A percentile compares a stretch with the other conserved stretches of the same genome.
phyloP scores from a whole-genome alignment of 2,329 filamentous ascomycete species.

The Xylariaceae sp. region DNA sequence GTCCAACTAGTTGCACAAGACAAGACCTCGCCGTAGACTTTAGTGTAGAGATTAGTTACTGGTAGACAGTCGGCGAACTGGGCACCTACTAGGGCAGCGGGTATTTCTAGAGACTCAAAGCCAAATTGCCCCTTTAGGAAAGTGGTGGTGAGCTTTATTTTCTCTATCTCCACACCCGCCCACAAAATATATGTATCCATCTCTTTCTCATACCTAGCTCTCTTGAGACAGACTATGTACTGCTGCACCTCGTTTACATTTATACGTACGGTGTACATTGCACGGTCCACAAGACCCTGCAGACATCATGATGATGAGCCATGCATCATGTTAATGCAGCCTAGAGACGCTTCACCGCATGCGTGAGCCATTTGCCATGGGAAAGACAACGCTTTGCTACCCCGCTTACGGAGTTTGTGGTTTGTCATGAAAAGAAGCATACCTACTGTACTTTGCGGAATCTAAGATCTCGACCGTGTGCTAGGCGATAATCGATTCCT shows the following conservation, averaged over 20 bases:
- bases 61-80: slow-evolving; percentile 7
- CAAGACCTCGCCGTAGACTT: too few relatives aligned
- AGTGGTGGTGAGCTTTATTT: slow-evolving; percentile 18
- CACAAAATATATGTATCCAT: background rate
- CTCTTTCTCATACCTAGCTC: background rate
- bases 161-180: slow-evolving; percentile 3
- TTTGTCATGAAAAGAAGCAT: too few relatives aligned
- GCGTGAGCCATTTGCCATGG: slow-evolving; percentile 1
- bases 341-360: slow-evolving; percentile 35
- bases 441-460: slow-evolving; percentile 28
- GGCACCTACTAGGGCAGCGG: slow-evolving; percentile 31
- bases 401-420: slow-evolving; percentile 11
- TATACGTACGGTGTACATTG: slow-evolving; percentile 14
- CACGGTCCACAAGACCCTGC: slow-evolving; percentile 24
- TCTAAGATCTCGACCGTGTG: slow-evolving; percentile 13
- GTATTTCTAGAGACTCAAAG: slow-evolving; percentile 26
- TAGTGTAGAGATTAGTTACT: background rate
- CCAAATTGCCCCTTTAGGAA: slow-evolving; percentile 31
- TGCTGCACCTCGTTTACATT: slow-evolving; percentile 4
- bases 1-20: too few relatives aligned
- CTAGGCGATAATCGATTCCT: slow-evolving; percentile 5
- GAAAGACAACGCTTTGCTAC: slow-evolving; percentile 10
- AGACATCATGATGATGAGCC: slow-evolving; percentile 32
- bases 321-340: slow-evolving; percentile 32
- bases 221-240: background rate